Percentiles rank a stretch among this genome's conserved stretches.
Conservation (phyloP, 371 early-diverging fungal genomes). For the Mortierella sp. region DNA sequence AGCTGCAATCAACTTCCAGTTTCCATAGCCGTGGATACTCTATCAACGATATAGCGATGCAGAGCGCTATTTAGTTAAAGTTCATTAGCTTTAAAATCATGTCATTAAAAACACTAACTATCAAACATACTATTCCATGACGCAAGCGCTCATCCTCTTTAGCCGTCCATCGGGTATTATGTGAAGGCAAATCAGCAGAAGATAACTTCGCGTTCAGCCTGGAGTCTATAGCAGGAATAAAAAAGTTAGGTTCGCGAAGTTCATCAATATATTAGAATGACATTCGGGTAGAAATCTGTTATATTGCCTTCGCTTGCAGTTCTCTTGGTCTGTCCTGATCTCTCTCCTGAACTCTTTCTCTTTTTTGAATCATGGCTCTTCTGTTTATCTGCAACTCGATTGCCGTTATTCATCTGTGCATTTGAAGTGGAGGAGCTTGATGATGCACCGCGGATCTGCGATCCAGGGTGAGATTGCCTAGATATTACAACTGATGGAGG, state of each 20-base stretch:
- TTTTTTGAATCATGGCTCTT: slow-evolving; percentile 42
- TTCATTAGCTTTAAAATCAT: neutral
- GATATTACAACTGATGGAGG: neutral
- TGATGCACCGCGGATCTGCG: neutral
- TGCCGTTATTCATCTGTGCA: slow-evolving; percentile 1
- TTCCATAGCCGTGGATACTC: slow-evolving; percentile 71
- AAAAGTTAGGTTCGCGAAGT: no score
- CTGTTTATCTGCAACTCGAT: neutral
- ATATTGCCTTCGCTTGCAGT: slow-evolving; percentile 42
- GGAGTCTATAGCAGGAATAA: slow-evolving; percentile 19
- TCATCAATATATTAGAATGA: neutral
- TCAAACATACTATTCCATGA: slow-evolving; percentile 64
- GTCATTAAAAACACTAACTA: no score
- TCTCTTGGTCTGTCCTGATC: slow-evolving; percentile 34
- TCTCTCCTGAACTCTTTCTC: slow-evolving; percentile 37
- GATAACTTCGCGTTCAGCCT: slow-evolving; percentile 58
- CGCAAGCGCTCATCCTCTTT: slow-evolving; percentile 61
- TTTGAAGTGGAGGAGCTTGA: neutral
- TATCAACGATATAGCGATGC: slow-evolving; percentile 16
- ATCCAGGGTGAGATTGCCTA: neutral
- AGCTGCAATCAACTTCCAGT: slow-evolving; percentile 73
- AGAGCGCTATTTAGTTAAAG: neutral
- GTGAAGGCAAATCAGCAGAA: slow-evolving; percentile 71
- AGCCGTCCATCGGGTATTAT: slow-evolving; percentile 71
- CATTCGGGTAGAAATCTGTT: neutral